Conservation (phyloP, 805 yeast species). For the Saturnispora zaruensis region DNA sequence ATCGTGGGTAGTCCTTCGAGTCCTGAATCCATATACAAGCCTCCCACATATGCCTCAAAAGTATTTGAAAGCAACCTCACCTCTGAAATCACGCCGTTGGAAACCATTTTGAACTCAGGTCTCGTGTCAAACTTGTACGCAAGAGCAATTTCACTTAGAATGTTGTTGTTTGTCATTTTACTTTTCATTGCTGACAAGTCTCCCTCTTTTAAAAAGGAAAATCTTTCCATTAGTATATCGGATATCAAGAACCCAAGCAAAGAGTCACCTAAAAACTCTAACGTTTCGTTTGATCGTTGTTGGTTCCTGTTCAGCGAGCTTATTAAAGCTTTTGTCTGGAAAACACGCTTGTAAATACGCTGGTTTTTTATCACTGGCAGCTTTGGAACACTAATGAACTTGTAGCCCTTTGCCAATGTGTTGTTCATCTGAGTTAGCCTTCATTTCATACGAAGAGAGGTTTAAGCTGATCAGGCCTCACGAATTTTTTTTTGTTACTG, state of each 20-base stretch:
- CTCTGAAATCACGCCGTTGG: background rate
- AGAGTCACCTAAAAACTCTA: slow-evolving; percentile 5
- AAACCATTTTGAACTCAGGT: background rate
- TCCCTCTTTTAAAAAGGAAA: background rate
- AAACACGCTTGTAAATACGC: background rate
- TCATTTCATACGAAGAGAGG: background rate
- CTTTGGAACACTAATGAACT: background rate
- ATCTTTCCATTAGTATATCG: background rate
- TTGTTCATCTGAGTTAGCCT: background rate
- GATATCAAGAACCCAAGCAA: slow-evolving; percentile 1
- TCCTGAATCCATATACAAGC: slow-evolving; percentile 1
- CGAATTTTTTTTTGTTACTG: background rate
- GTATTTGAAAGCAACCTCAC: slow-evolving; percentile 1
- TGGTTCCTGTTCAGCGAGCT: background rate
- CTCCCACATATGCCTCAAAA: slow-evolving; percentile 8
- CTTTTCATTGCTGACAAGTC: slow-evolving; percentile 1
- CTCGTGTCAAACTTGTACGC: slow-evolving; percentile 1
- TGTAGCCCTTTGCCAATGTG: background rate
- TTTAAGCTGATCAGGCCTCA: background rate
- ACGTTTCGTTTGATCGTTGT: background rate
- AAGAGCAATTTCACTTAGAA: slow-evolving; percentile 1
- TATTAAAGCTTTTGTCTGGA: background rate
- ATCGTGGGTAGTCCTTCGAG: background rate
- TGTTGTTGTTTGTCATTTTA: slow-evolving; percentile 2
- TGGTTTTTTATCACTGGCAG: background rate